phyloP scores from a whole-genome alignment of 2,329 filamentous ascomycete species.

The Alternaria solani region DNA sequence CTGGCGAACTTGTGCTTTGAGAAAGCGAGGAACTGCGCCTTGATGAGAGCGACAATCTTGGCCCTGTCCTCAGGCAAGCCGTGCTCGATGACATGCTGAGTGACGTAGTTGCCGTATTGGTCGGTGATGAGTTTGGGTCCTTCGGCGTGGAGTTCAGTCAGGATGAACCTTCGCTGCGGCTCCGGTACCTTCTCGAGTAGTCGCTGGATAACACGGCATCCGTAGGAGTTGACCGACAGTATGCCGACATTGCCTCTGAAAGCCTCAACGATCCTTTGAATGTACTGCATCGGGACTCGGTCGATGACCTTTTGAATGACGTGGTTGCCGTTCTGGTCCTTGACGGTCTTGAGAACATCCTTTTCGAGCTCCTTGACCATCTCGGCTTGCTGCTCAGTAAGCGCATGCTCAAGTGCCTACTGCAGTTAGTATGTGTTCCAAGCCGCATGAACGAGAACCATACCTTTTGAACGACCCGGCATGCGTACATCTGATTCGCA shows the following conservation, averaged over 20 bases:
- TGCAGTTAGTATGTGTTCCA: conserved; percentile 23
- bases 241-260: conserved; percentile 77
- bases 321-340: conserved; percentile 92
- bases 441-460: background rate
- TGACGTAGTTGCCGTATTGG: conserved; percentile 95
- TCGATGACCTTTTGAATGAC: conserved; percentile 95
- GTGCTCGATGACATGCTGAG: conserved; percentile 86
- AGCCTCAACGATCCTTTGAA: conserved; percentile 84
- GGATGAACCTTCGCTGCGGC: conserved; percentile 73
- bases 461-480: conserved; percentile 94
- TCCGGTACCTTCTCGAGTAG: conserved; percentile 85
- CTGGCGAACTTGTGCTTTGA: conserved; percentile 97
- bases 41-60: conserved; percentile 77
- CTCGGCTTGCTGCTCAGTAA: conserved; percentile 88
- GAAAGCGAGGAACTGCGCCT: conserved; percentile 72
- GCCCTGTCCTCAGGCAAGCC: conserved; percentile 76
- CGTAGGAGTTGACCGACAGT: conserved; percentile 82
- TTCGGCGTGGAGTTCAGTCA: conserved; percentile 79
- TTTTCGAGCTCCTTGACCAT: conserved; percentile 84
- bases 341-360: conserved; percentile 78
- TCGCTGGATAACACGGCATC: conserved; percentile 91
- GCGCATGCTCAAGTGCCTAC: conserved; percentile 85
- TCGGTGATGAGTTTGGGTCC: conserved; percentile 79
- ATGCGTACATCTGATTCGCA: conserved; percentile 90
- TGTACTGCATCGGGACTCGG: conserved; percentile 76